Evolutionary conservation across 1,284 basidiomycete species (phyloP).

Genomic region (Calocybe gambosa): DNA sequence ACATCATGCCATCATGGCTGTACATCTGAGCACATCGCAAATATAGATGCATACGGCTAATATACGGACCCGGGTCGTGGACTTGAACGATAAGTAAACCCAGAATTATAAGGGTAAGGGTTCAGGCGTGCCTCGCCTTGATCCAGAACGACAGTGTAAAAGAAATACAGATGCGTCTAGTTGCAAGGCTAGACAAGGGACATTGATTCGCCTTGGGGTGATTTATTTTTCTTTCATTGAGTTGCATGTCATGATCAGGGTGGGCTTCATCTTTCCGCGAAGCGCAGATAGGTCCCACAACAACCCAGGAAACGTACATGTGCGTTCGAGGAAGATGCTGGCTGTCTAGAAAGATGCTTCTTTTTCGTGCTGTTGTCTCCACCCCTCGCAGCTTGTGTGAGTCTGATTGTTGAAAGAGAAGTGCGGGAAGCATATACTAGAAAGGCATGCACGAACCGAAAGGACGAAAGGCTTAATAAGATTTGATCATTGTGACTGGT

Average conservation of each 20-base stretch:
- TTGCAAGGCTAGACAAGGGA: not conserved
- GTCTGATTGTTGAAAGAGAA: too few species aligned
- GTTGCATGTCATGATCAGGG: too few species aligned
- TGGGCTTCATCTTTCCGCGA: too few species aligned
- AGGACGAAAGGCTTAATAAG: conserved; percentile 1
- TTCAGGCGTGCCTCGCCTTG: not conserved
- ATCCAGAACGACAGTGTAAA: not conserved
- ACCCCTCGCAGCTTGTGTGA: not conserved
- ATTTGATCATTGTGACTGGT: conserved; percentile 13
- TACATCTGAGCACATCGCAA: not conserved
- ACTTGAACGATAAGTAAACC: not conserved
- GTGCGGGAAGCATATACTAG: conserved; percentile 5
- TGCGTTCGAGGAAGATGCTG: not conserved
- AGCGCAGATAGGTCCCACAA: not conserved
- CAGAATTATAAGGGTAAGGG: not conserved
- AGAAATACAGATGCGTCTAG: not conserved
- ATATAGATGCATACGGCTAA: not conserved
- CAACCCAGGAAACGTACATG: not conserved
- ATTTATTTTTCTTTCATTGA: too few species aligned
- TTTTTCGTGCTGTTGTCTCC: not conserved
- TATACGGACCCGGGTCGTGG: not conserved
- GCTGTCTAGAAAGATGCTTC: conserved; percentile 1
- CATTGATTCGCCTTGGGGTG: too few species aligned
- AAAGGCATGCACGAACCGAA: conserved; percentile 9
- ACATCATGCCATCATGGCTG: not conserved